Conservation (phyloP, 129 eudicot species). For the Scalesia atractyloides region DNA sequence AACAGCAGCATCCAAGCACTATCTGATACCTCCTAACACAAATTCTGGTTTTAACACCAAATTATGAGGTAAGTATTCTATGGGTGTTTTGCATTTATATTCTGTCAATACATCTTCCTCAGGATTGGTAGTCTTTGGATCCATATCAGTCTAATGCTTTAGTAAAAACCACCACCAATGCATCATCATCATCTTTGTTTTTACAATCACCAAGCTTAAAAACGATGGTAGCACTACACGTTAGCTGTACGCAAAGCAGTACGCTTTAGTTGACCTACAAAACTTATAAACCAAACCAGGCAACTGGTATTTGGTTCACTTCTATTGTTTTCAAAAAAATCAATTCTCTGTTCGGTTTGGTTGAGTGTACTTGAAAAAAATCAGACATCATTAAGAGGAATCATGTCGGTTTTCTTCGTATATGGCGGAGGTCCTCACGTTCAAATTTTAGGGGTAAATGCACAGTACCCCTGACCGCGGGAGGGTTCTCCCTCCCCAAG, state of each 20-base stretch:
- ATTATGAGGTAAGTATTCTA: conserved; percentile 42
- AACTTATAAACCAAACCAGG: not conserved
- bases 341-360: not conserved
- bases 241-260: too few relatives aligned
- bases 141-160: not conserved
- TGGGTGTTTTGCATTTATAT: not conserved
- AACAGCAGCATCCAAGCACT: conserved; percentile 37
- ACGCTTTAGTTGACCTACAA: too few relatives aligned
- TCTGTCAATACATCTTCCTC: too few relatives aligned
- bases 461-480: too few relatives aligned
- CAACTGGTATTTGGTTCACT: not conserved
- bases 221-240: too few relatives aligned
- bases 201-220: too few relatives aligned
- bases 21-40: conserved; percentile 42
- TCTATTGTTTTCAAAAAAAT: not conserved
- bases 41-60: conserved; percentile 49
- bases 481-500: too few relatives aligned
- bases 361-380: not conserved
- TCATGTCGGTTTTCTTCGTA: not conserved
- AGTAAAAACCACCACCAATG: too few relatives aligned
- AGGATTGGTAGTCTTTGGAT: not conserved
- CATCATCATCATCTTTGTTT: too few relatives aligned
- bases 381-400: not conserved
- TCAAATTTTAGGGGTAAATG: not conserved
- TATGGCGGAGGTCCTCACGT: not conserved